Evolutionary conservation across 345 rosid species (phyloP).

Genomic region (Alliaria petiolata): DNA sequence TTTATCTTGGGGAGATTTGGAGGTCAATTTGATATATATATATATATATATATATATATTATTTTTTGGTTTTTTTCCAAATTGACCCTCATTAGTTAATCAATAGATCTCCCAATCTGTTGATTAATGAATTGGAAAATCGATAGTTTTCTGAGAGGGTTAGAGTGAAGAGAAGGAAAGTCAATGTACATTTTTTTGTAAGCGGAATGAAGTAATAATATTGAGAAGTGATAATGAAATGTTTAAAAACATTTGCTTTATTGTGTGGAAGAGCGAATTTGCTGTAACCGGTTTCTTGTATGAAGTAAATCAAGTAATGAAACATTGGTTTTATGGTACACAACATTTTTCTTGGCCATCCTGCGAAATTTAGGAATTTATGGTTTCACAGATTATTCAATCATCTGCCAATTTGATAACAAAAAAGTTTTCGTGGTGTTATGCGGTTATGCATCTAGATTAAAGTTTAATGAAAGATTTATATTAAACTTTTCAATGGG

Average conservation of each 20-base stretch:
- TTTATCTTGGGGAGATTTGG: background rate
- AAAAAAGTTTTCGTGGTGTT: background rate
- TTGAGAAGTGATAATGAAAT: background rate
- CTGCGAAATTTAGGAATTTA: background rate
- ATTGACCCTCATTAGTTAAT: background rate
- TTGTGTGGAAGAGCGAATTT: constrained; percentile 2
- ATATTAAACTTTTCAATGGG: background rate
- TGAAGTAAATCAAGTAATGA: background rate
- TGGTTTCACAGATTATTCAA: no score
- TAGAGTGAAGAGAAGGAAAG: background rate
- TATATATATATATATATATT: no score
- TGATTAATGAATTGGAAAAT: constrained; percentile 13
- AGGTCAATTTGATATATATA: background rate
- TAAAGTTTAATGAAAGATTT: background rate
- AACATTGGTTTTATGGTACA: background rate
- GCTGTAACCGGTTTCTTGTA: background rate
- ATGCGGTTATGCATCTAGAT: background rate
- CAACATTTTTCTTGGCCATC: no score
- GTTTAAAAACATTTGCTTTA: background rate
- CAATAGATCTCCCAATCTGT: background rate
- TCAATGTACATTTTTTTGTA: constrained; percentile 14
- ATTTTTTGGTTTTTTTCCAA: background rate
- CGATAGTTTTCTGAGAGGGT: constrained; percentile 13
- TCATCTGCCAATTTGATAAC: background rate
- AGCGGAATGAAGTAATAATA: background rate